Conservation (phyloP, 176 grass and related monocot genomes). For the Avena eriantha region DNA sequence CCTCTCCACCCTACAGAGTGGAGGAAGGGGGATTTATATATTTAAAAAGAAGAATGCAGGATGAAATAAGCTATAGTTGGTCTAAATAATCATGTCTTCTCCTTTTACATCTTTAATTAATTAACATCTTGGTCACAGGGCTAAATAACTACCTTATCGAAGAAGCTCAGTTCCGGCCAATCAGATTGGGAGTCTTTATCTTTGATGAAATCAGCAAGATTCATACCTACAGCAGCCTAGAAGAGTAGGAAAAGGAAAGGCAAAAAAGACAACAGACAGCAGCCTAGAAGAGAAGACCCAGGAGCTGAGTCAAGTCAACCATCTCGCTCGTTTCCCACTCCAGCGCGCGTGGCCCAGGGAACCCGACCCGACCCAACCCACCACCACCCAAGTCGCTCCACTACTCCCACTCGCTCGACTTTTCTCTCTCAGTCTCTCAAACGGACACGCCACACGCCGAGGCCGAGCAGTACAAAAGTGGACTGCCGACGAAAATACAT, state of each 20-base stretch:
- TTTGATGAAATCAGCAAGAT: neutral
- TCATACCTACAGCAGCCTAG: constrained; percentile 2
- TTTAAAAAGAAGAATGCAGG: too few species aligned
- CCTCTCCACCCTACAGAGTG: neutral
- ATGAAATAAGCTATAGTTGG: neutral
- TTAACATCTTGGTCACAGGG: neutral
- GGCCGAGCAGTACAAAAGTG: constrained; percentile 36
- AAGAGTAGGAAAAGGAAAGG: neutral
- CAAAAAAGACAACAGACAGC: neutral
- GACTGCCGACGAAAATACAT: neutral
- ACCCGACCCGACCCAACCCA: constrained; percentile 40
- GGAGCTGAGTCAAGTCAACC: neutral
- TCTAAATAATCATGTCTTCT: neutral
- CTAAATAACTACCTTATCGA: neutral
- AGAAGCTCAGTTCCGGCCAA: neutral
- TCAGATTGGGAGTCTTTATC: neutral
- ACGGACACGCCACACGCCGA: neutral
- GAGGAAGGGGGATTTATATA: too few species aligned
- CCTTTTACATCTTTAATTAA: neutral
- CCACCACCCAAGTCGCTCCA: constrained; percentile 35
- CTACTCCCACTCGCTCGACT: neutral
- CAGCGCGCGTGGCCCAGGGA: constrained; percentile 37
- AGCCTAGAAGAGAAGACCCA: neutral
- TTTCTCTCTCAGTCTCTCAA: neutral
- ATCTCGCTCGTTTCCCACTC: neutral